Evolutionary conservation across 176 grass and related monocot species (phyloP), one percentile per base, ranked within the genome.

Genomic region (Echinochloa phyllopogon): DNA sequence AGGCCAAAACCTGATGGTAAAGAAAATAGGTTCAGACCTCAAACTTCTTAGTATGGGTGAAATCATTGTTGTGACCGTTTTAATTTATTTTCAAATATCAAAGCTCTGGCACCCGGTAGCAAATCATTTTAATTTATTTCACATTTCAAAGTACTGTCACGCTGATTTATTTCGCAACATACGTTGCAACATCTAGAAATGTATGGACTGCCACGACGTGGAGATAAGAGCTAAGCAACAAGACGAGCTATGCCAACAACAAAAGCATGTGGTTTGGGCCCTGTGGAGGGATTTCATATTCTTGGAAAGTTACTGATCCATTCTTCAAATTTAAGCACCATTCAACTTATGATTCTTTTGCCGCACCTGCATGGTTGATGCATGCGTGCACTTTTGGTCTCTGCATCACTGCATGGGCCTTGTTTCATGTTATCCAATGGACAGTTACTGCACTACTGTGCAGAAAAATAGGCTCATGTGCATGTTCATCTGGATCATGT

Each of bases 221-320:
- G 25, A 45, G 48, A 57, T 10, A 67, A 68, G 6, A 37, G 10
- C 48, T 33, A 2, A 33, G 29, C n/a, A 77, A 45, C 23, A 8
- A 25, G 13, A 44, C 6, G 29, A 68, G 74, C 36, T 43, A n/a
- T n/a, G n/a, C 38, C 6, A 47, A 45, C 60, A 21, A 65, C 17
- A 57, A 85, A 68, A 37, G 62, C 4, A 68, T 40, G 29, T 77
- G 61, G 23, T 53, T 68, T 25, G 49, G 75, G 3, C 33, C 74
- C 18, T 52, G 63, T 1, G 8, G 11, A 27, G n/a, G 41, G 16
- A 69, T 76, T 76, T 76, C 6, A 72, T 72, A 53, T 42, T 42
- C 8, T 17, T 18, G 10, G 29, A 68, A 47, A 80, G 17, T 74
- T 21, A 51, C 24, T 42, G 62, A 16, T 12, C 13, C 18, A 27